Percentiles rank a stretch among this genome's conserved stretches.
Evolutionary conservation across 768 basidiomycete genomes (phyloP).

Genomic region (Tulasnella sp.): DNA sequence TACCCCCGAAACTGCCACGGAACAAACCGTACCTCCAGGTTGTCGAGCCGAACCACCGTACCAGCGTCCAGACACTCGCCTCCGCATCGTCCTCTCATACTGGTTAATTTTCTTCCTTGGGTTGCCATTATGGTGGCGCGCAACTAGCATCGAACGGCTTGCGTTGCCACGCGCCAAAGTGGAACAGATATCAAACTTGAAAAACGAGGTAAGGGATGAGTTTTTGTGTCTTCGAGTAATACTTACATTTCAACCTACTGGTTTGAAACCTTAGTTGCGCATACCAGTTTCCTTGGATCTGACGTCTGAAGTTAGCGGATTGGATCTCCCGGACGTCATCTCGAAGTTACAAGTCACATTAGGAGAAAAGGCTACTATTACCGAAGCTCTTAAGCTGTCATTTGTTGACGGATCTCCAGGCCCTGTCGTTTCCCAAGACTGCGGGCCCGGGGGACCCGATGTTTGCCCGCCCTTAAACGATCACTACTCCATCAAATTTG

Average conservation of each 20-base stretch:
- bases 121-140: constrained; percentile 89
- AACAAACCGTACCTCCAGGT: background rate
- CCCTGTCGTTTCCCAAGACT: background rate
- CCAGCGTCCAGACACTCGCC: constrained; percentile 39
- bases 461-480: background rate
- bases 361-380: background rate
- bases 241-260: background rate
- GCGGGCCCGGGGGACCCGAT: background rate
- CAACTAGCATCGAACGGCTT: constrained; percentile 83
- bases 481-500: background rate
- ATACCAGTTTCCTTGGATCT: background rate
- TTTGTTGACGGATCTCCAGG: background rate
- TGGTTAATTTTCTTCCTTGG: constrained; percentile 73
- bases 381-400: background rate
- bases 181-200: constrained; percentile 45
- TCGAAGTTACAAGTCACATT: background rate
- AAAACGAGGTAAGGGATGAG: constrained; percentile 29
- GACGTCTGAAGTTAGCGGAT: constrained; percentile 4
- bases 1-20: background rate
- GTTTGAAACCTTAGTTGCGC: background rate
- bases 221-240: background rate
- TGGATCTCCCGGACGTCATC: background rate
- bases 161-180: constrained; percentile 64
- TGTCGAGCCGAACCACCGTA: constrained; percentile 11
- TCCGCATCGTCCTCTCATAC: constrained; percentile 67